Base-by-base conservation (phyloP, 2,329 filamentous ascomycete species). In the Colletotrichum zoysiae region DNA sequence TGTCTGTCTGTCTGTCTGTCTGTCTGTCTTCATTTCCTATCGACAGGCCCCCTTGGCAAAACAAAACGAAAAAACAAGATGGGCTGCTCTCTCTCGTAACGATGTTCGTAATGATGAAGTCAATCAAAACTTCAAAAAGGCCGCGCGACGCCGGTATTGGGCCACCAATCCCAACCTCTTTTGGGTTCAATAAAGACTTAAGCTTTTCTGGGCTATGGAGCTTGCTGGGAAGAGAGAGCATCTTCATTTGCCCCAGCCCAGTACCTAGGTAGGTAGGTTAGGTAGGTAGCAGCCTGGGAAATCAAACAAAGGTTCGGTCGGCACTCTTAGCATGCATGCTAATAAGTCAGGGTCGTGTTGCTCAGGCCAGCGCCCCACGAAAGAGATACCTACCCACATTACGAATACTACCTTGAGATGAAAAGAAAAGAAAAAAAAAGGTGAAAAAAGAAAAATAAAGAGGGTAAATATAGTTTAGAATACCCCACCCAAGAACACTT, bases 161-260 rank as follows among this genome's bases (percentile, higher is more conserved):
- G 69, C 33, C 26, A 35, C 18, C 20, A 9, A 9, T 12, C 14
- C 20, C 40, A 30, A 30, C 38, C 48, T n/a, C 42, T 60, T 30
- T 30, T 53, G 26, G 55, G 53, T 38, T 65, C 55, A 65, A 35
- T 61, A 44, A 42, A 48, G 58, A 50, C 63, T 57, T 62, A 60
- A 42, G 50, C 64, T 67, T 71, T 69, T 48, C 46, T 59, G 51
- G 63, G 16, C 23, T 30, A 38, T 59, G 70, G 55, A 69, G 70
- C 33, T 44, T 65, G 50, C 51, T 69, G 58, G 44, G 30, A 46
- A 51, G 16, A 23, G 9, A 48, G 46, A 48, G 46, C n/a, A 23
- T 5, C 46, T 51, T 59, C 58, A 71, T 68, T 69, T 71, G 33
- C 16, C 30, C 30, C 30, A 30, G 30, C 30, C 30, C 30, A 30